Evolutionary conservation across 1,284 basidiomycete species (phyloP).

Genomic region (Phellinidium pouzarii): DNA sequence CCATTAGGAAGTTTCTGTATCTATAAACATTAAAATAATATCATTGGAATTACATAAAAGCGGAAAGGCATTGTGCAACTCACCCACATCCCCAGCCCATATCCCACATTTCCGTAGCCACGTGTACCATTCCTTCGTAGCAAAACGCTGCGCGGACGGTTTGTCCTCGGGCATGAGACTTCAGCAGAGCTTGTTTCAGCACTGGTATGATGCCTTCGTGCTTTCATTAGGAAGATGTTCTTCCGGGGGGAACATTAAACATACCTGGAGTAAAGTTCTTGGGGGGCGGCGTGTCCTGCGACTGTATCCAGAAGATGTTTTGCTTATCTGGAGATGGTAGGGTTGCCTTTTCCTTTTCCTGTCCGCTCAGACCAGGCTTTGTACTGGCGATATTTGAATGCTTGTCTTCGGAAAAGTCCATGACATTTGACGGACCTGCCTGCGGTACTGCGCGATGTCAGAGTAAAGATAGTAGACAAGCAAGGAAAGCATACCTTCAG

Average conservation of each 20-base stretch:
- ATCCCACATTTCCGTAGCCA: conserved; percentile 53
- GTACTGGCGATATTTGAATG: neutral
- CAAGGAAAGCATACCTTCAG: conserved; percentile 1
- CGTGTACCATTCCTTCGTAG: conserved; percentile 52
- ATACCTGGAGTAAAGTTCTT: conserved; percentile 61
- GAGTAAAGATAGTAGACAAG: neutral
- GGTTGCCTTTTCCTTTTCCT: neutral
- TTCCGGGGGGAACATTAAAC: neutral
- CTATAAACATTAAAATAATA: conserved; percentile 31
- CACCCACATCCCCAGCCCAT: conserved; percentile 70
- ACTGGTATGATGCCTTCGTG: conserved; percentile 59
- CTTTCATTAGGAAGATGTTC: neutral
- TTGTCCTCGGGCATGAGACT: conserved; percentile 42
- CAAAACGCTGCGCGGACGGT: conserved; percentile 63
- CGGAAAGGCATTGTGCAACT: conserved; percentile 20
- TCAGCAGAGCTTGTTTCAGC: conserved; percentile 49
- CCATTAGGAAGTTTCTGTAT: conserved; percentile 86
- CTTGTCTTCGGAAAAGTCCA: conserved; percentile 1
- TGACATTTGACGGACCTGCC: neutral
- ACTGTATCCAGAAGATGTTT: conserved; percentile 62
- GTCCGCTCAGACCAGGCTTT: neutral
- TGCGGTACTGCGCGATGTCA: neutral
- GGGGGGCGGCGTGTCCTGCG: conserved; percentile 45
- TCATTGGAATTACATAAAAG: conserved; percentile 9
- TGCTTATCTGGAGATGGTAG: conserved; percentile 16